Percentiles rank a stretch among this genome's conserved stretches.
phyloP scores from a whole-genome alignment of 768 basidiomycete species.

The Leccinum disarticulatum region DNA sequence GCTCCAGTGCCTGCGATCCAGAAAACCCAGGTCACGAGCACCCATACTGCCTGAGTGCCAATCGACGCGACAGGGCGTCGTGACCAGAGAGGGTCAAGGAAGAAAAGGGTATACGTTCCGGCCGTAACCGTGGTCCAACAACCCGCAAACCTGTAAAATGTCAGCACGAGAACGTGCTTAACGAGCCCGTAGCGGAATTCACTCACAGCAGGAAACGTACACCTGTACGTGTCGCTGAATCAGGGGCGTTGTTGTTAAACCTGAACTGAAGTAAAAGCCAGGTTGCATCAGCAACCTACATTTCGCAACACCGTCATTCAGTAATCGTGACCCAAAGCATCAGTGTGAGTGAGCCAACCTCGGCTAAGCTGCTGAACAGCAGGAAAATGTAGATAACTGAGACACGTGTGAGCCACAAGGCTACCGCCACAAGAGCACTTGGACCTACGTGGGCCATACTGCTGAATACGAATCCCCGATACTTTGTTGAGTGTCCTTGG shows the following conservation, averaged over 20 bases:
- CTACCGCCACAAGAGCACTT: background rate
- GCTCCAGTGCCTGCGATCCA: conserved; percentile 59
- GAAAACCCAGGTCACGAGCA: conserved; percentile 55
- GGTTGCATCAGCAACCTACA: conserved; percentile 51
- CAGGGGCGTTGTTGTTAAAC: conserved; percentile 52
- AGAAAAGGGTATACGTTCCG: conserved; percentile 52
- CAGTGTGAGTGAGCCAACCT: conserved; percentile 33
- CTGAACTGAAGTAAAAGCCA: conserved; percentile 62
- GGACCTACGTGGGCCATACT: conserved; percentile 52
- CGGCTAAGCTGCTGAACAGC: conserved; percentile 46
- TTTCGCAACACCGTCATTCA: conserved; percentile 4
- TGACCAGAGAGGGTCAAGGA: conserved; percentile 60
- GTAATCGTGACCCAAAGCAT: background rate
- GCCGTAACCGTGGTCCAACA: conserved; percentile 62
- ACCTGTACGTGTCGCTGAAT: conserved; percentile 41
- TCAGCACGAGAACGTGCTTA: conserved; percentile 6
- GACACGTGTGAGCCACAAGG: conserved; percentile 22
- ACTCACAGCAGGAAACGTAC: conserved; percentile 51
- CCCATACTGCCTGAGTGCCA: conserved; percentile 60
- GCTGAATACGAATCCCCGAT: conserved; percentile 45
- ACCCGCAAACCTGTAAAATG: conserved; percentile 47
- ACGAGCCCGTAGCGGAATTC: background rate
- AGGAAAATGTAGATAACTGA: conserved; percentile 53
- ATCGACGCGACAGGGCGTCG: conserved; percentile 53
- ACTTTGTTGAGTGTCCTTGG: conserved; percentile 52